Evolutionary conservation across 345 rosid species (phyloP), one percentile per base, ranked within the genome.

Genomic region (Salix dunnii): DNA sequence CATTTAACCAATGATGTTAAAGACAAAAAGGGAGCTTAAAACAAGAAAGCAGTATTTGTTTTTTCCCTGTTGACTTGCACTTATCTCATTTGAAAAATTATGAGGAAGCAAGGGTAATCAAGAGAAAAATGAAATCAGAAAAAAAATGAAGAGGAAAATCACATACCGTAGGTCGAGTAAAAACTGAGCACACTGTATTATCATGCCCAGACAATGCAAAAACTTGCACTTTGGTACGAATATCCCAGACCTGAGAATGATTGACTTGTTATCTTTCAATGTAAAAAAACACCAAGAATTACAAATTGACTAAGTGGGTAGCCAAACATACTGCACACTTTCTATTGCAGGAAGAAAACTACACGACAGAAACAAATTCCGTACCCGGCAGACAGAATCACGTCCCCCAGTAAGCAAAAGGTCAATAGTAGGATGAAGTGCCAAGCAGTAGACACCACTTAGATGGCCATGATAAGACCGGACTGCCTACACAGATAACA

Each of bases 381-480:
- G 67, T 89, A 96, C 99, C 90, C 99, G 91, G 74, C 98, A 96
- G 77, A 96, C 99, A 77, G 99, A 94, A 89, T 96, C 98, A 42
- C 98, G 94, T 17, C 99, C 99, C 31, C 97, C 99, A 5, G 99
- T 96, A 72, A 96, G 89, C 88, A 96, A 83, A 74, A 94, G 81
- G 55, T 96, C 92, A 36, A 94, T 83, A 13, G 97, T 94, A 69
- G 99, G 99, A 87, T 96, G 99, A 78, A 96, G 88, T 74, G 97
- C 99, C 89, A 94, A 85, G 88, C 99, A 96, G 82, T 96, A 96
- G 74, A 96, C 99, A 78, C 97, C 99, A 80, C 97, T 96, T 66
- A 96, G 87, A 86, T 92, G 98, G 64, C 99, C 98, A 81, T 96
- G 99, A 84, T 96, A 96, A 74, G 98, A 96, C 51, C 99, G 89